phyloP scores from a whole-genome alignment of 768 basidiomycete genomes.

The Stropharia rugosoannulata region DNA sequence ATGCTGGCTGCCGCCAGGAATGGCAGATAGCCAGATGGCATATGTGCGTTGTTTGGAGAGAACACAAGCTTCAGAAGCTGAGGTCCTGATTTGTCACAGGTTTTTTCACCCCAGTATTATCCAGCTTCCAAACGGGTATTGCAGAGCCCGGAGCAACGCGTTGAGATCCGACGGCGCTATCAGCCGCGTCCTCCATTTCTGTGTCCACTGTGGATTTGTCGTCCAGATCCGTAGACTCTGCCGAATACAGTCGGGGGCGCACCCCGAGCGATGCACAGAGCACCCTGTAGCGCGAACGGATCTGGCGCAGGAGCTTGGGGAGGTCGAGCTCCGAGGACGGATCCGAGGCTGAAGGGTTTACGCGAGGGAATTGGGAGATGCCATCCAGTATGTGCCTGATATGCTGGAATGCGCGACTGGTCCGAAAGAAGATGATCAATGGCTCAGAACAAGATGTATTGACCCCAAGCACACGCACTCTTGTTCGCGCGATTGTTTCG shows the following conservation, averaged over 20 bases:
- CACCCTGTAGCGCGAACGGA: slow-evolving; percentile 83
- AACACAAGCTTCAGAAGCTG: slow-evolving; percentile 1
- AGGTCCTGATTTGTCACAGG: slow-evolving; percentile 11
- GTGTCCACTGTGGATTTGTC: neutral
- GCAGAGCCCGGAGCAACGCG: slow-evolving; percentile 16
- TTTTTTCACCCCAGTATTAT: slow-evolving; percentile 3
- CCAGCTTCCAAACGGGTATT: slow-evolving; percentile 12
- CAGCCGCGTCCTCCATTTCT: slow-evolving; percentile 5
- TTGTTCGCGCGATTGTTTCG: slow-evolving; percentile 39
- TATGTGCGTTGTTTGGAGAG: neutral
- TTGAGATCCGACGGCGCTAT: neutral
- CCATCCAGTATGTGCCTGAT: slow-evolving; percentile 69
- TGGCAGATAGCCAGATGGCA: neutral
- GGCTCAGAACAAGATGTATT: neutral
- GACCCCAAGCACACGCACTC: slow-evolving; percentile 38
- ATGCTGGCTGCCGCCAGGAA: neutral
- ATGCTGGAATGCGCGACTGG: slow-evolving; percentile 61
- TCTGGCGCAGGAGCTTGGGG: slow-evolving; percentile 73
- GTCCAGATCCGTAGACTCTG: slow-evolving; percentile 2
- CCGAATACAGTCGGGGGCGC: slow-evolving; percentile 38
- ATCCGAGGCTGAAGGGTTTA: slow-evolving; percentile 54
- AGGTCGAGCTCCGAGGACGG: slow-evolving; percentile 63
- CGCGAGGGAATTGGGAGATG: slow-evolving; percentile 71
- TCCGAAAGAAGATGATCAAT: neutral
- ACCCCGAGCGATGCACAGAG: slow-evolving; percentile 84